These are phyloP conservation scores for Phytophthora pluvialis DNA, from an alignment of 352 stramenopile species.

Conservation along the genomic window DNA sequence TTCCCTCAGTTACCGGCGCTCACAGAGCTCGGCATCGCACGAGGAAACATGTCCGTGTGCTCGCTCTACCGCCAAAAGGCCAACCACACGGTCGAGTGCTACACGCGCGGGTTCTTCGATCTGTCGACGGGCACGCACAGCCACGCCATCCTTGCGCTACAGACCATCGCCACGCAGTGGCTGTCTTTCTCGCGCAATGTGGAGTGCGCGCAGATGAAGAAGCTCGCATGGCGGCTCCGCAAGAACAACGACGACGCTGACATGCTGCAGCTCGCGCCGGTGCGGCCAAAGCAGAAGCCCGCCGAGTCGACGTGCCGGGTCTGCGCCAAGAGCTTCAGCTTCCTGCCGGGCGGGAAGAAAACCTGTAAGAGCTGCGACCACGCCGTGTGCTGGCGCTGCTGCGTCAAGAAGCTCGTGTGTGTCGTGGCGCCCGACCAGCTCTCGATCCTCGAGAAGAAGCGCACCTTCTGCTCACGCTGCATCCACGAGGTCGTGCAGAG, in stretches of 20 bases:
- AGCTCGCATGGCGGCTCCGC: constrained; percentile 41
- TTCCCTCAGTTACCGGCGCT: constrained; percentile 42
- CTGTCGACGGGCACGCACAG: constrained; percentile 23
- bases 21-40: constrained; percentile 31
- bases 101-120: constrained; percentile 45
- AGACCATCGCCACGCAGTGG: constrained; percentile 38
- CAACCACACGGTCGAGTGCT: constrained; percentile 38
- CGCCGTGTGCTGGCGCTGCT: constrained; percentile 36
- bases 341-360: constrained; percentile 29
- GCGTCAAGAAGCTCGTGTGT: constrained; percentile 37
- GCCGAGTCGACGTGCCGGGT: constrained; percentile 24
- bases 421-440: constrained; percentile 32
- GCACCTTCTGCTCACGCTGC: constrained; percentile 37
- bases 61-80: constrained; percentile 43
- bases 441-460: constrained; percentile 43
- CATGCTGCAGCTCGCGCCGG: constrained; percentile 6
- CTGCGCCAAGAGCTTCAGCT: constrained; percentile 39
- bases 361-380: constrained; percentile 34
- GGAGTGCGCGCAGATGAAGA: constrained; percentile 47
- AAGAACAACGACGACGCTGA: constrained; percentile 32
- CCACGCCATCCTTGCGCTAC: constrained; percentile 20
- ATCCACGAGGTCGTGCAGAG: constrained; percentile 29
- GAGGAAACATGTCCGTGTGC: constrained; percentile 48
- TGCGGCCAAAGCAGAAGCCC: constrained; percentile 21
- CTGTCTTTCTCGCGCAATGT: constrained; percentile 41